Evolutionary conservation across 2,329 filamentous ascomycete genomes (phyloP).

Genomic region (Calonectria henricotiae): DNA sequence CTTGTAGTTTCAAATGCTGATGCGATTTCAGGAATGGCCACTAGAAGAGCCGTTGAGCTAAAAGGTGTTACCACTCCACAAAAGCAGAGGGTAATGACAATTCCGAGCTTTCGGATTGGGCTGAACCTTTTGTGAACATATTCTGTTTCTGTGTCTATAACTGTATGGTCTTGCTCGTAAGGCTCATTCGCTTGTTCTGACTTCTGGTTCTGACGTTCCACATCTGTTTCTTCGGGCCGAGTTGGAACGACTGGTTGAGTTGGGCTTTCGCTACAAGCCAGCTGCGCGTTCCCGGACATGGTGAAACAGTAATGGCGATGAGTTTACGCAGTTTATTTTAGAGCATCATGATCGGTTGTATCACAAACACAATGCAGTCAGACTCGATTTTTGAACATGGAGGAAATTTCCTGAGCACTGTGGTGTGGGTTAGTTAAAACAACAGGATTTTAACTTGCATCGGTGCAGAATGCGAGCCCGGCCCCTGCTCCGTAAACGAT

Average conservation of each 20-base stretch:
- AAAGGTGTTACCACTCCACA: conserved; percentile 46
- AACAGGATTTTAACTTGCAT: conserved; percentile 8
- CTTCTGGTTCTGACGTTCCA: not conserved
- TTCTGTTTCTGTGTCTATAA: not conserved
- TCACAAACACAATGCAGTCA: no score
- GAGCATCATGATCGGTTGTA: not conserved
- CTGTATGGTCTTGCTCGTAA: not conserved
- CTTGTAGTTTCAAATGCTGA: conserved; percentile 42
- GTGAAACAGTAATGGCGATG: not conserved
- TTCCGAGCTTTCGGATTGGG: conserved; percentile 44
- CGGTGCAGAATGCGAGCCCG: conserved; percentile 14
- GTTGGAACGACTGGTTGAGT: not conserved
- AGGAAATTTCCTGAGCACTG: not conserved
- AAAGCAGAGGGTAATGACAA: conserved; percentile 47
- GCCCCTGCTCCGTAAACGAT: conserved; percentile 3
- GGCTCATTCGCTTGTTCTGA: not conserved
- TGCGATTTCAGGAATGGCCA: conserved; percentile 47
- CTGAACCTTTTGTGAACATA: conserved; percentile 48
- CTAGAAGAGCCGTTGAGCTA: conserved; percentile 43
- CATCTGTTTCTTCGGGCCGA: not conserved
- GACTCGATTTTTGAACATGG: not conserved
- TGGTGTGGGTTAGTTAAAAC: not conserved
- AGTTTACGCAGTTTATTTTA: not conserved
- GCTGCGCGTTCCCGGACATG: not conserved
- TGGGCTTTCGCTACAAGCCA: not conserved